Evolutionary conservation across 1,139 yeast genomes (phyloP).

Genomic region (Pichia sp.): DNA sequence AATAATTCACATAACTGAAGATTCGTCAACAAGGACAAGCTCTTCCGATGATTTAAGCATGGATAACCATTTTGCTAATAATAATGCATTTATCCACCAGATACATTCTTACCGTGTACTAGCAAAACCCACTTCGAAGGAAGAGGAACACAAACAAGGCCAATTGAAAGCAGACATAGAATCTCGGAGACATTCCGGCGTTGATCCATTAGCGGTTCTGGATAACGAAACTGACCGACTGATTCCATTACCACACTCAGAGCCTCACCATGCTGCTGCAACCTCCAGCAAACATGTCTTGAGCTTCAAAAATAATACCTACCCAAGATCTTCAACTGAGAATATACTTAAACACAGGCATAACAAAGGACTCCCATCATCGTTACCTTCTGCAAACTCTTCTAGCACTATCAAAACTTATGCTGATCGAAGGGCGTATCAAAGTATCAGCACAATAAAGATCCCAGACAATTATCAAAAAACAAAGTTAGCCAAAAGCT

Average conservation of each 20-base stretch:
- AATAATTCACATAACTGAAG: slow-evolving; percentile 7
- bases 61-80: neutral
- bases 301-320: slow-evolving; percentile 10
- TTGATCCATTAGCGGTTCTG: slow-evolving; percentile 11
- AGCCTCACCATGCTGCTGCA: neutral
- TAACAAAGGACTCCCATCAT: neutral
- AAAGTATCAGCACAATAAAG: slow-evolving; percentile 28
- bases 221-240: neutral
- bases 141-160: neutral
- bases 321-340: slow-evolving; percentile 11
- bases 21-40: slow-evolving; percentile 12
- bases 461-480: slow-evolving; percentile 30
- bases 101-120: slow-evolving; percentile 13
- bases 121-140: slow-evolving; percentile 7
- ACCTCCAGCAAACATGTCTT: neutral
- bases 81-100: neutral
- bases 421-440: slow-evolving; percentile 25
- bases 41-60: slow-evolving; percentile 7
- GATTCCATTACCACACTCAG: slow-evolving; percentile 11
- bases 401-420: slow-evolving; percentile 11
- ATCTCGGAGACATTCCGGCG: slow-evolving; percentile 2
- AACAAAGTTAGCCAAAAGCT: slow-evolving; percentile 21
- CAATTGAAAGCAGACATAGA: neutral
- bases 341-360: neutral
- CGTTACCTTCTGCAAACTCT: neutral